Conservation (phyloP, 83 land plant species). For the Thuja plicata region DNA sequence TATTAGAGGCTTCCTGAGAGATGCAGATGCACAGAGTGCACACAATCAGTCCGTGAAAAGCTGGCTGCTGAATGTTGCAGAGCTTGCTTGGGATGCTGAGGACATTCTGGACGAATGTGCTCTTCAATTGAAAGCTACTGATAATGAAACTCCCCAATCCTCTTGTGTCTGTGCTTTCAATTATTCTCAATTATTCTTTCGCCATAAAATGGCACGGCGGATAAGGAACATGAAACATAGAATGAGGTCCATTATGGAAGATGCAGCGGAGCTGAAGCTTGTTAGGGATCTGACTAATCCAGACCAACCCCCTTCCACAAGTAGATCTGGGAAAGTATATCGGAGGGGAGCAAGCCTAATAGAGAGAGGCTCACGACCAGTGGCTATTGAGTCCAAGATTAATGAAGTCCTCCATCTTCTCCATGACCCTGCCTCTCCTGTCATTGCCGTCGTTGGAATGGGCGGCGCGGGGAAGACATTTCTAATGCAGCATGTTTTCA, state of each 20-base stretch:
- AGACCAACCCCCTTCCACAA: not conserved
- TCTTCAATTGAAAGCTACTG: not conserved
- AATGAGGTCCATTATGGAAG: conserved; percentile 16
- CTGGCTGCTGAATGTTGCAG: conserved; percentile 14
- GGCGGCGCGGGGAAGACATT: conserved; percentile 44
- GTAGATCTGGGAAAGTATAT: not conserved
- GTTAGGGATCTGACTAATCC: not conserved
- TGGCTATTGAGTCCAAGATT: conserved; percentile 26
- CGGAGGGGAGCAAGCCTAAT: conserved; percentile 16
- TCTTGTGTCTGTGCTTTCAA: not conserved
- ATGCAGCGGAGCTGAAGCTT: not conserved
- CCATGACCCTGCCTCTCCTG: not conserved
- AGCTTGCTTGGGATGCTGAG: conserved; percentile 24
- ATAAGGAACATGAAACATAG: conserved; percentile 16
- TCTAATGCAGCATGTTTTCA: conserved; percentile 19
- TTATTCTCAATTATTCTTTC: not conserved
- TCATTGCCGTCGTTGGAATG: conserved; percentile 32
- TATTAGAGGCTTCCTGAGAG: conserved; percentile 26
- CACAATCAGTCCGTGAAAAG: conserved; percentile 5
- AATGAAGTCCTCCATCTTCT: conserved; percentile 15
- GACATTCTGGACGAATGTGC: conserved; percentile 29
- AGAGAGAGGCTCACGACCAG: conserved; percentile 18
- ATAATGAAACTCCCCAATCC: not conserved
- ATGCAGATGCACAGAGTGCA: conserved; percentile 23
- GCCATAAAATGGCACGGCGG: conserved; percentile 2